phyloP scores from a whole-genome alignment of 2,329 filamentous ascomycete species.

The Microsporum canis region DNA sequence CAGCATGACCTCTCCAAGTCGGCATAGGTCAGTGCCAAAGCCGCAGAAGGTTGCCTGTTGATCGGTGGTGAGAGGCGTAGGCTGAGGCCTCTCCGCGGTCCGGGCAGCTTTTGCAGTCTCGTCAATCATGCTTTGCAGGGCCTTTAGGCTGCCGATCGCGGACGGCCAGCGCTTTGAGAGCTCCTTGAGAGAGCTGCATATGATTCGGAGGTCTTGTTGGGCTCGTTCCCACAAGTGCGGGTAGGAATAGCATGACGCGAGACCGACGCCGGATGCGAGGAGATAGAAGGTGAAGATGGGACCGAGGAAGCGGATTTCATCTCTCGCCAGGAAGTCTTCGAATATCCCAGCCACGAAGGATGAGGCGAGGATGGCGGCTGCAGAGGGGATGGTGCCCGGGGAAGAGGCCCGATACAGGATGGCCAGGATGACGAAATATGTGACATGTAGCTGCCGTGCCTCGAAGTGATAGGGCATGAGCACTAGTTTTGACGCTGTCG shows the following conservation, averaged over 20 bases:
- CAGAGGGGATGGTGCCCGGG: conserved; percentile 23
- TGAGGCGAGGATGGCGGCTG: conserved; percentile 31
- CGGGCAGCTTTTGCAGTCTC: conserved; percentile 11
- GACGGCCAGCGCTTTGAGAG: conserved; percentile 23
- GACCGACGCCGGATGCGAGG: conserved; percentile 29
- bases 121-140: conserved; percentile 19
- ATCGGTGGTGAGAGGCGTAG: conserved; percentile 16
- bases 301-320: conserved; percentile 34
- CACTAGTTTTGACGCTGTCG: conserved; percentile 9
- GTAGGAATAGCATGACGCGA: conserved; percentile 27
- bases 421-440: conserved; percentile 32
- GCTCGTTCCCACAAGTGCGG: conserved; percentile 17
- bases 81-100: conserved; percentile 10
- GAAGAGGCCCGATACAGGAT: conserved; percentile 30
- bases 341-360: conserved; percentile 36
- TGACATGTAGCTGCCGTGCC: conserved; percentile 29
- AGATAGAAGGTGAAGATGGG: conserved; percentile 37
- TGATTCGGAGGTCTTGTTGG: conserved; percentile 16
- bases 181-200: conserved; percentile 20
- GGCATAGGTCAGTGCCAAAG: conserved; percentile 20
- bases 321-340: conserved; percentile 35
- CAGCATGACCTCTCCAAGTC: conserved; percentile 19
- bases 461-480: conserved; percentile 27
- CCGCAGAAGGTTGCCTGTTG: conserved; percentile 18
- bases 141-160: conserved; percentile 19